A percentile compares a stretch with the other conserved stretches of the same genome.
phyloP scores from a whole-genome alignment of 164 flowering plant genomes.

The Vitis amurensis region DNA sequence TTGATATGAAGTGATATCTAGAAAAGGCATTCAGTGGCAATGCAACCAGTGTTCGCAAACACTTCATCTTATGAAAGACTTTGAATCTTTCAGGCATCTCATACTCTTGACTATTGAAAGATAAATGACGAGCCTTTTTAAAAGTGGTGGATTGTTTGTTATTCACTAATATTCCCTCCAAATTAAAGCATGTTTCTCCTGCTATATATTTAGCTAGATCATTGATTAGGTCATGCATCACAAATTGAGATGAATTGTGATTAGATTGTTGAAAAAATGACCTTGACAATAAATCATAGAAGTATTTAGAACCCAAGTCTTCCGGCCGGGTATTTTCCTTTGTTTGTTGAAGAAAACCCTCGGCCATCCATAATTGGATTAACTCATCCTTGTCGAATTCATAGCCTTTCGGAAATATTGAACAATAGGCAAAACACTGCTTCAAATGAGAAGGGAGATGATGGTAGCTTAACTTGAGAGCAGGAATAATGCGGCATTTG shows the following conservation, averaged over 20 bases:
- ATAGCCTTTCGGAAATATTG: constrained; percentile 8
- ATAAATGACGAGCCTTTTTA: not conserved
- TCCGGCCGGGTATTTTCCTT: not conserved
- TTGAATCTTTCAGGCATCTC: no score
- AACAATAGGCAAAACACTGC: constrained; percentile 11
- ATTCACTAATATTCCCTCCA: no score
- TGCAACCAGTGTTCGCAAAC: not conserved
- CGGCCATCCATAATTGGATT: constrained; percentile 7
- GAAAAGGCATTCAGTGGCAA: no score
- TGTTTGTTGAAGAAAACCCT: not conserved
- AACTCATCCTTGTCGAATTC: not conserved
- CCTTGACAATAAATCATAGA: not conserved
- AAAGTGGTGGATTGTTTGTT: no score
- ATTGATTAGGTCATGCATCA: constrained; percentile 6
- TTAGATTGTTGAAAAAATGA: constrained; percentile 2
- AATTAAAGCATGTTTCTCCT: not conserved
- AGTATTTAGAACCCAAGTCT: not conserved
- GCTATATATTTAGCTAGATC: not conserved
- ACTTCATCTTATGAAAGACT: not conserved
- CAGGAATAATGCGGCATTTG: no score
- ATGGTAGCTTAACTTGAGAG: not conserved
- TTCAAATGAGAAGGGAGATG: constrained; percentile 1
- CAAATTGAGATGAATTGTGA: not conserved
- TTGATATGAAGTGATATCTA: no score
- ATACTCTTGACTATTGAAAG: not conserved